Conservation (phyloP, 2,329 filamentous ascomycete species). For the Diplodia scrobiculata region DNA sequence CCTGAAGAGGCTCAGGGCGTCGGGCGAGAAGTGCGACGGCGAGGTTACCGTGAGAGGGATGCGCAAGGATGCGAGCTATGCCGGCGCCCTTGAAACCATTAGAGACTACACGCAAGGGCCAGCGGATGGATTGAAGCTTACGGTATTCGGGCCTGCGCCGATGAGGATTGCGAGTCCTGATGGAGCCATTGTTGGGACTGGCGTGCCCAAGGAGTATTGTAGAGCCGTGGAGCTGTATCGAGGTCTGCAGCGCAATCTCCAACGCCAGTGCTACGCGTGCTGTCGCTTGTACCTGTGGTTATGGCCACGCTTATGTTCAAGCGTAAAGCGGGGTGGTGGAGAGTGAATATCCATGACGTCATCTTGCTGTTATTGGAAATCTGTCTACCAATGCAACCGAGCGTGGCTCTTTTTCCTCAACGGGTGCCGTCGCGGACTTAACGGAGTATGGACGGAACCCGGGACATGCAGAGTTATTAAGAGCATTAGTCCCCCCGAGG, state of each 20-base stretch:
- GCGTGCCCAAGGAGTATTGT: background rate
- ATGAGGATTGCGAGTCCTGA: slow-evolving; percentile 40
- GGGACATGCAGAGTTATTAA: background rate
- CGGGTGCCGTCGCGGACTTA: background rate
- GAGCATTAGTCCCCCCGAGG: background rate
- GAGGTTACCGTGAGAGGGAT: slow-evolving; percentile 56
- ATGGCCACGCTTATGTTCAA: background rate
- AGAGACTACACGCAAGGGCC: background rate
- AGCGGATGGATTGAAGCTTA: slow-evolving; percentile 27
- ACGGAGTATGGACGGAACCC: background rate
- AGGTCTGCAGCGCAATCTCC: background rate
- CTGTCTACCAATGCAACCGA: background rate
- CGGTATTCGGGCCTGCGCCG: slow-evolving; percentile 41
- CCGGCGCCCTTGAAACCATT: slow-evolving; percentile 51
- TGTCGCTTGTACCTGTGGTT: background rate
- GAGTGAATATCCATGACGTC: slow-evolving; percentile 8
- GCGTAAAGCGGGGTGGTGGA: background rate
- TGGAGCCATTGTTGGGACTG: background rate
- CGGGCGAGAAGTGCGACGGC: slow-evolving; percentile 59
- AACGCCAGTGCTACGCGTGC: background rate
- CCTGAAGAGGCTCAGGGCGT: slow-evolving; percentile 50
- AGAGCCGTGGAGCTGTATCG: background rate
- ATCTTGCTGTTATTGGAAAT: background rate
- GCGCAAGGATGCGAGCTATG: slow-evolving; percentile 59
- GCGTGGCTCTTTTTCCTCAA: background rate